phyloP scores from a whole-genome alignment of 768 basidiomycete genomes.

The Favolaschia claudopus region DNA sequence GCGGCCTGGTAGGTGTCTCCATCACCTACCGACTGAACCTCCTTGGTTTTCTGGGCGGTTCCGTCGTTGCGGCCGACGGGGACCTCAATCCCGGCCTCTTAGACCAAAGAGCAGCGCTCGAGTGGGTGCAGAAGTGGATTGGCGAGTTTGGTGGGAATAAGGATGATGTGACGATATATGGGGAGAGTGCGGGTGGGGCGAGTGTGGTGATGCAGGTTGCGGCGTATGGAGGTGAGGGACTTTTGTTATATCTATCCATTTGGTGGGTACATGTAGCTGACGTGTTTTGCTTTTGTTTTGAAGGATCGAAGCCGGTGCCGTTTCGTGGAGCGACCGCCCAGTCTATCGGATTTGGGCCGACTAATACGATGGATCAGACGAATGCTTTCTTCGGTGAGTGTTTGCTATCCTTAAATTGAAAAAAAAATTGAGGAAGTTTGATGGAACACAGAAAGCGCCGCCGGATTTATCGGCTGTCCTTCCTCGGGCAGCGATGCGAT shows the following conservation, averaged over 20 bases:
- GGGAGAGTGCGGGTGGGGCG: constrained; percentile 53
- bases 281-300: not conserved
- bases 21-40: constrained; percentile 41
- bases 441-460: constrained; percentile 37
- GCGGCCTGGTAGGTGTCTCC: constrained; percentile 42
- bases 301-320: constrained; percentile 42
- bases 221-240: constrained; percentile 46
- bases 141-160: constrained; percentile 43
- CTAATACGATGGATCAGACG: constrained; percentile 33
- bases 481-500: constrained; percentile 35
- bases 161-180: constrained; percentile 40
- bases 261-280: too few species aligned
- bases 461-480: constrained; percentile 39
- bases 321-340: constrained; percentile 51
- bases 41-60: constrained; percentile 41
- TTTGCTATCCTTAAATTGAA: not conserved
- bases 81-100: constrained; percentile 48
- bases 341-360: constrained; percentile 52
- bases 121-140: constrained; percentile 51
- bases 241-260: not conserved
- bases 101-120: constrained; percentile 49
- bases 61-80: constrained; percentile 43
- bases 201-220: constrained; percentile 53
- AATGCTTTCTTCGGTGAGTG: constrained; percentile 44
- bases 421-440: not conserved